Base-by-base conservation (phyloP, 1,284 basidiomycete genomes). In the Malassezia obtusa region DNA sequence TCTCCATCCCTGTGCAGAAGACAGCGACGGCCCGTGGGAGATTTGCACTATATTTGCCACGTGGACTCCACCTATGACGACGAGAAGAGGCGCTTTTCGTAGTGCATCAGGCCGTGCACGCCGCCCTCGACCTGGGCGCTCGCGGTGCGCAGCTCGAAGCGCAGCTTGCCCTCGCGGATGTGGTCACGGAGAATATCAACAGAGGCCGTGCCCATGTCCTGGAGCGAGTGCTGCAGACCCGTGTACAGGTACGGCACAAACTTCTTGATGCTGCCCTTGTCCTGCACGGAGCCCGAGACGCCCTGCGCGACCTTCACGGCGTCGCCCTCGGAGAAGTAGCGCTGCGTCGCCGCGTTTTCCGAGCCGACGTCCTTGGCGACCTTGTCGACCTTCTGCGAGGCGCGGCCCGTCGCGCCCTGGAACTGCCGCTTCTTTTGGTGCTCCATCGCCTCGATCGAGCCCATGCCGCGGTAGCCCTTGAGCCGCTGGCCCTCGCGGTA, bases 391-490 rank as follows among this genome's bases (percentile, higher is more conserved):
- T 83, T 63, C 56, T 61, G 66, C 30, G 72, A 60, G 59, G 77
- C 52, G 76, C 73, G 28, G 75, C 78, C 52, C 75, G 74, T 37
- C 74, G 76, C 31, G 75, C 72, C 49, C 62, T 68, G 15, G 57
- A 66, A 45, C 49, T 57, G 65, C 56, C 50, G 45, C 61, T 64
- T 67, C 57, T 61, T 64, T 41, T 65, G 63, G 64, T 71, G 71
- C 60, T 70, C 69, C 71, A 73, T 73, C 22, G 71, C 68, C 50
- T 69, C 68, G 51, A 73, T 66, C 65, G 85, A 88, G 36, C 92
- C 92, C 92, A 98, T 98, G 11, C 94, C 92, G 58, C 94, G 85
- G 78, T 98, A 99, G 35, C 91, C 83, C 80, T 99, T 99, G 74
- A 98, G 87, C 41, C 94, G 84, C 80, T 95, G 92, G 64, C 92